These are phyloP conservation scores for Euphorbia lathyris DNA, from an alignment of 345 rosid genomes.

Conservation along the genomic window DNA sequence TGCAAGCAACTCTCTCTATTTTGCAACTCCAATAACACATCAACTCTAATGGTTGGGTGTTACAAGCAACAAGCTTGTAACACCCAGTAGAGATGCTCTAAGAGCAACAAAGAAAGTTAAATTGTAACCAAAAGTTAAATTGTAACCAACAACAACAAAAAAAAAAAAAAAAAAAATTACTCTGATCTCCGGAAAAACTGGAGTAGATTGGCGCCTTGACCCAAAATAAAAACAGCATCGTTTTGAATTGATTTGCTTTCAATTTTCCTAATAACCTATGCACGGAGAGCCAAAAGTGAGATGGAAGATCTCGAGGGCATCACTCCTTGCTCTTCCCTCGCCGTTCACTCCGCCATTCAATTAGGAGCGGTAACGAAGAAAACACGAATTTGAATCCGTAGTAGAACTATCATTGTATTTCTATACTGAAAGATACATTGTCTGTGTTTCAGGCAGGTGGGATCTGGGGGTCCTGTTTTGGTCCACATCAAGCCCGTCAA, in stretches of 20 bases:
- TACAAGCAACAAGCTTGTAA: too few relatives aligned
- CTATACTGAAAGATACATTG: background rate
- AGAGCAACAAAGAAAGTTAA: too few relatives aligned
- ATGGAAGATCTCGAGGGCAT: conserved; percentile 51
- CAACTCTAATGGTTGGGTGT: too few relatives aligned
- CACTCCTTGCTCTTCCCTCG: conserved; percentile 77
- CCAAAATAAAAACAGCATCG: background rate
- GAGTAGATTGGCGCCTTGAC: background rate
- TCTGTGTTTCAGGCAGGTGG: conserved; percentile 62
- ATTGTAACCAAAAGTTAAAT: too few relatives aligned
- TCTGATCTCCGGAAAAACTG: too few relatives aligned
- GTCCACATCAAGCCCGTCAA: conserved; percentile 58
- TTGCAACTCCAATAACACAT: too few relatives aligned
- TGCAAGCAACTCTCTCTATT: too few relatives aligned
- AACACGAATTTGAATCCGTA: background rate
- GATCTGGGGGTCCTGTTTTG: conserved; percentile 63
- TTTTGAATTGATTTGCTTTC: background rate
- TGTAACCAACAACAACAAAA: too few relatives aligned
- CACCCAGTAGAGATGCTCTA: too few relatives aligned
- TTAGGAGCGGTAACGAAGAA: conserved; percentile 49
- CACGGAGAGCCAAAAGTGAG: conserved; percentile 13
- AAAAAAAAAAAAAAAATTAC: too few relatives aligned
- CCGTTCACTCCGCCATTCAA: conserved; percentile 60
- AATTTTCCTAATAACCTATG: background rate
- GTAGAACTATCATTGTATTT: background rate